These are phyloP conservation scores for Eustoma russellianum DNA, from an alignment of 257 asterid genomes.

Conservation along the genomic window DNA sequence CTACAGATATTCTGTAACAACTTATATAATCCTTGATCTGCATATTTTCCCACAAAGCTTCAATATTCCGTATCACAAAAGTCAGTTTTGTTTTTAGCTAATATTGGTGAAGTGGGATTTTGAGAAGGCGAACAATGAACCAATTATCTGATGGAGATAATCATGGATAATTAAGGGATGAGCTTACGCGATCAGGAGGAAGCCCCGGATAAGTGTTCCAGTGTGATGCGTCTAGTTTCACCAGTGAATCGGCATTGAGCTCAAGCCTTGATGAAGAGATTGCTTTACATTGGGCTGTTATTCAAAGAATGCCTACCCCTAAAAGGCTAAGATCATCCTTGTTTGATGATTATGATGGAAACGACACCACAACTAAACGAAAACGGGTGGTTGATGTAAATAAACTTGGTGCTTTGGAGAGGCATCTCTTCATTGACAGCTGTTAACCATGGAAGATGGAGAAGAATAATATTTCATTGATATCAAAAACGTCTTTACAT, in stretches of 20 bases:
- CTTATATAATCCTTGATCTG: too few species aligned
- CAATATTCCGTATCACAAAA: too few species aligned
- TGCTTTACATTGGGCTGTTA: slow-evolving; percentile 35
- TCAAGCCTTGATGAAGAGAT: slow-evolving; percentile 17
- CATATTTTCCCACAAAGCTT: too few species aligned
- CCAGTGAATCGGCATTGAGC: background rate
- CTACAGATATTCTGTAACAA: too few species aligned
- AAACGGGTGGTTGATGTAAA: slow-evolving; percentile 10
- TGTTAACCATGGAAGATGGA: too few species aligned
- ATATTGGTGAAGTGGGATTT: too few species aligned
- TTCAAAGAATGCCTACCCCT: slow-evolving; percentile 32
- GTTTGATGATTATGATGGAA: slow-evolving; percentile 6
- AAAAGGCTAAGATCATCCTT: slow-evolving; percentile 23
- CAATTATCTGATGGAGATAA: slow-evolving; percentile 7
- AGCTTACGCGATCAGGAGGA: slow-evolving; percentile 4
- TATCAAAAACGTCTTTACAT: too few species aligned
- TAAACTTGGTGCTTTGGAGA: too few species aligned
- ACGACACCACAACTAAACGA: slow-evolving; percentile 5
- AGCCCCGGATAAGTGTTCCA: slow-evolving; percentile 3
- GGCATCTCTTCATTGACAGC: too few species aligned
- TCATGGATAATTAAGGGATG: slow-evolving; percentile 17
- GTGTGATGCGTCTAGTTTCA: slow-evolving; percentile 1
- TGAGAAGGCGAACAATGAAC: too few species aligned
- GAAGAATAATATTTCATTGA: too few species aligned
- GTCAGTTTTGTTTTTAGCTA: too few species aligned